phyloP scores from a whole-genome alignment of 2,329 filamentous ascomycete species.

The Nothophaeocryptopus gaeumannii region DNA sequence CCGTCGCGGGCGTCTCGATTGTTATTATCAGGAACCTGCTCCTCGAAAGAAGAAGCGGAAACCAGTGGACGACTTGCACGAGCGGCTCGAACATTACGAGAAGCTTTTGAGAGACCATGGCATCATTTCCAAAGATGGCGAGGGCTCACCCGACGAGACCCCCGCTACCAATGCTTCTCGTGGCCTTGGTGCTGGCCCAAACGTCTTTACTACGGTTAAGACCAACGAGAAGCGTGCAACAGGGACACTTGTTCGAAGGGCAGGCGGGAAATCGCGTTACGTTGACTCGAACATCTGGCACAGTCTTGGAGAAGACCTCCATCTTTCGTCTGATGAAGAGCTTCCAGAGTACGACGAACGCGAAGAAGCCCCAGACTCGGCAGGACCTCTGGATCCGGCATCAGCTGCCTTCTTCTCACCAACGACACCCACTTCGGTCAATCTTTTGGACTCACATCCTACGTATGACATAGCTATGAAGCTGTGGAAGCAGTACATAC shows the following conservation, averaged over 20 bases:
- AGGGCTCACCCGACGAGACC: background rate
- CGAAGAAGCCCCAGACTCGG: constrained; percentile 16
- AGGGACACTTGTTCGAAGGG: background rate
- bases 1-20: constrained; percentile 36
- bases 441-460: constrained; percentile 47
- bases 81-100: constrained; percentile 43
- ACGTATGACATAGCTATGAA: constrained; percentile 54
- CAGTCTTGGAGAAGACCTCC: constrained; percentile 30
- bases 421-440: constrained; percentile 9
- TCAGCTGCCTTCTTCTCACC: constrained; percentile 27
- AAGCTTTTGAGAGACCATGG: constrained; percentile 38
- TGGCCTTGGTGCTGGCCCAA: background rate
- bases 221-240: background rate
- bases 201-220: background rate
- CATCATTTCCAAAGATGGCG: constrained; percentile 26
- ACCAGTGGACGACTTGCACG: constrained; percentile 32
- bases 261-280: constrained; percentile 43
- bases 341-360: constrained; percentile 25
- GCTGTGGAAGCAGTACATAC: constrained; percentile 58
- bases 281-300: constrained; percentile 39
- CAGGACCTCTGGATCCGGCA: constrained; percentile 28
- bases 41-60: constrained; percentile 42
- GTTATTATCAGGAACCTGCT: constrained; percentile 41
- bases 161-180: background rate
- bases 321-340: constrained; percentile 29